Percentiles rank a stretch among this genome's conserved stretches.
These are phyloP conservation scores for Brassica hybrid DNA, from an alignment of 441 rosid genomes.

Conservation along the genomic window DNA sequence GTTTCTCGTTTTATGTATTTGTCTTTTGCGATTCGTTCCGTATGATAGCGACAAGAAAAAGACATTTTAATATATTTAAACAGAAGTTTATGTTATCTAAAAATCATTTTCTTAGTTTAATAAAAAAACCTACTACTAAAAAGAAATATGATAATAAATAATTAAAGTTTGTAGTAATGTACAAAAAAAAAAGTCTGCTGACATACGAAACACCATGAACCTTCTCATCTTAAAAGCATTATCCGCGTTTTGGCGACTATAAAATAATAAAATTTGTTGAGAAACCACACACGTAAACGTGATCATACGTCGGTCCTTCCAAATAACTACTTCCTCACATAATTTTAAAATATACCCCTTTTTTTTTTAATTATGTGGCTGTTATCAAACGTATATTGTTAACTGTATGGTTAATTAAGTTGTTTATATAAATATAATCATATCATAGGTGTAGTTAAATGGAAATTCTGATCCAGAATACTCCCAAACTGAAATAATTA, in stretches of 20 bases:
- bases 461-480: too few species aligned
- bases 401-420: neutral
- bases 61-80: neutral
- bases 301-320: conserved; percentile 43
- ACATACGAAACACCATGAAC: conserved; percentile 30
- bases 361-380: conserved; percentile 20
- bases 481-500: too few species aligned
- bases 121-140: neutral
- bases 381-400: too few species aligned
- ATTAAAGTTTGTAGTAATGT: neutral
- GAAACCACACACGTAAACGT: conserved; percentile 41
- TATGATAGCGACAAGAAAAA: conserved; percentile 35
- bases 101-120: neutral
- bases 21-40: conserved; percentile 26
- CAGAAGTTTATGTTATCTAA: neutral
- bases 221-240: conserved; percentile 35
- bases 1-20: neutral
- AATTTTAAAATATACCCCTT: neutral
- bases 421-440: too few species aligned
- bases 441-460: too few species aligned
- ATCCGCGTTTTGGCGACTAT: conserved; percentile 23
- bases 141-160: too few species aligned
- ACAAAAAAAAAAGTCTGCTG: conserved; percentile 23
- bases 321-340: conserved; percentile 33
- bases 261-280: neutral